phyloP scores from a whole-genome alignment of 2,329 filamentous ascomycete genomes.

The Penicillium sp. region DNA sequence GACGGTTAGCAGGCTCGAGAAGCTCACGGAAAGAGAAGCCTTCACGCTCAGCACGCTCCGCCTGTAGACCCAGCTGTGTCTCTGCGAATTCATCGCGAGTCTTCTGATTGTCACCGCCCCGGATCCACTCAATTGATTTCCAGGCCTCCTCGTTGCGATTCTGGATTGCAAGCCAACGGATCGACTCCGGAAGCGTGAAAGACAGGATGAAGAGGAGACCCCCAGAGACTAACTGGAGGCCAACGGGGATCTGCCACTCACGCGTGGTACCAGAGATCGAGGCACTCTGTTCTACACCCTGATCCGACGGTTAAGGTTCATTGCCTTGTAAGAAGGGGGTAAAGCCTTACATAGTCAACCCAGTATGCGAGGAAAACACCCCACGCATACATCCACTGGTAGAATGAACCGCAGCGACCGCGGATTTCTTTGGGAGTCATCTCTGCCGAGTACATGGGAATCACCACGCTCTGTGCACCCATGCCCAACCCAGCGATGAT shows the following conservation, averaged over 20 bases:
- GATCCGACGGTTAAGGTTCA: conserved; percentile 50
- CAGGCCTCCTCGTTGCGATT: conserved; percentile 34
- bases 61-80: conserved; percentile 47
- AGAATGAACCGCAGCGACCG: conserved; percentile 49
- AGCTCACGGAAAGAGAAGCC: conserved; percentile 45
- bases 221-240: conserved; percentile 51
- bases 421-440: conserved; percentile 45
- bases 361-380: conserved; percentile 52
- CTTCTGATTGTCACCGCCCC: conserved; percentile 40
- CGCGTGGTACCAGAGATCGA: conserved; percentile 34
- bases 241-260: conserved; percentile 59
- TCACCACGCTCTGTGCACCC: conserved; percentile 41
- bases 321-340: conserved; percentile 27
- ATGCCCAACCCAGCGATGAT: conserved; percentile 47
- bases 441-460: conserved; percentile 41
- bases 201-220: conserved; percentile 50
- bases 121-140: conserved; percentile 42
- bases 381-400: conserved; percentile 49
- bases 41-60: conserved; percentile 44
- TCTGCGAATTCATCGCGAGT: conserved; percentile 49
- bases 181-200: conserved; percentile 61
- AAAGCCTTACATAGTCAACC: conserved; percentile 44
- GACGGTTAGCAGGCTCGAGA: conserved; percentile 45
- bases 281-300: conserved; percentile 45
- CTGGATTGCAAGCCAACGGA: conserved; percentile 52